Evolutionary conservation across 2,329 filamentous ascomycete genomes (phyloP), one percentile per base, ranked within the genome.

Genomic region (Penicillium brasilianum): DNA sequence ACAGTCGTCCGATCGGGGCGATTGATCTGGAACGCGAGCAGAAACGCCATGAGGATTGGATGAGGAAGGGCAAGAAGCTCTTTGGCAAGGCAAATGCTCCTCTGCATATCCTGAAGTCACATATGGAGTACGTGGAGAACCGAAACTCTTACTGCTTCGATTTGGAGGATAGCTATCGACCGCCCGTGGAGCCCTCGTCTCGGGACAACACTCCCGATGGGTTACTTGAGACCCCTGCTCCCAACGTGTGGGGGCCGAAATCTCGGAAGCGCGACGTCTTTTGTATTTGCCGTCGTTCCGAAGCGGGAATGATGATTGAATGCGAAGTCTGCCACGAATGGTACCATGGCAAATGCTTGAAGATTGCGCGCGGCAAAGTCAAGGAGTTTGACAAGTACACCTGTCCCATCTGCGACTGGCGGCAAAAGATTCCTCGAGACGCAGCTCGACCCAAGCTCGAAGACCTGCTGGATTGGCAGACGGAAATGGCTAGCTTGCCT

Each of bases 221-320:
- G 76, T 62, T 85, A 79, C 67, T 89, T 80, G 84, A 79, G 44
- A 75, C 68, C 28, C 59, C 63, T 13, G 61, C 57, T 18, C 67
- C 66, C 14, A 75, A 68, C 44, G 69, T 73, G 60, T 78, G 77
- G 75, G 71, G 72, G 49, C 75, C 69, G 83, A 89, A 69, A 84
- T 90, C 70, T 58, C 76, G 73, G 58, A 82, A 85, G 82, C 73
- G 88, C 80, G 93, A 98, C 74, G 94, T 98, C 0, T 99, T 98
- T 76, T 99, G 95, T 77, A 97, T 99, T 68, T 99, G 95, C 78
- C 88, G 95, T 61, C 92, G 89, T 65, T 87, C 92, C 7, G 95
- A 99, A 77, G 93, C 94, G 39, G 95, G 95, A 55, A 96, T 98
- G 90, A 99, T 99, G 95, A 98, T 99, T 70, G 95, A 99, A 78